A percentile compares a stretch with the other conserved stretches of the same genome.
Evolutionary conservation across 768 basidiomycete genomes (phyloP).

Genomic region (Sarcodon sp.): DNA sequence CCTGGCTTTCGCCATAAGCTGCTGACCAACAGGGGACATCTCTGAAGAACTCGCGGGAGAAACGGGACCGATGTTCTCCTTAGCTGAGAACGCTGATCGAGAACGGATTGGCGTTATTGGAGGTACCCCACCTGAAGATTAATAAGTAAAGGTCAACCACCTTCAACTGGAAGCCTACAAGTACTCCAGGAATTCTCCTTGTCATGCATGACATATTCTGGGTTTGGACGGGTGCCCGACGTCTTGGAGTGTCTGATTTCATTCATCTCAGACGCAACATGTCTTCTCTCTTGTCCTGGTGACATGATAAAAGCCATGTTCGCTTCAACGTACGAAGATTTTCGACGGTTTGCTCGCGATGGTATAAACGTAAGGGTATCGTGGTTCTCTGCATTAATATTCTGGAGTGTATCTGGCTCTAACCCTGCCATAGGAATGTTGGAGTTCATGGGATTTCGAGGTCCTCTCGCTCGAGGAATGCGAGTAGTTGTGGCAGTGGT

Average conservation of each 20-base stretch:
- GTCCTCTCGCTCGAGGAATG: not conserved
- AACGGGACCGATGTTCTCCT: slow-evolving; percentile 18
- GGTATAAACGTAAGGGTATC: slow-evolving; percentile 20
- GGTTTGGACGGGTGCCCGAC: not conserved
- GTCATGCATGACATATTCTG: not conserved
- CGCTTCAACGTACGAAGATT: slow-evolving; percentile 4
- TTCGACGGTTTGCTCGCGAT: slow-evolving; percentile 12
- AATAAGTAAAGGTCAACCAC: not conserved
- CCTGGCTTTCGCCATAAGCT: slow-evolving; percentile 57
- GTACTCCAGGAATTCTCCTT: not conserved
- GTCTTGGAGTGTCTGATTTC: not conserved
- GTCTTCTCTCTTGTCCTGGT: not conserved
- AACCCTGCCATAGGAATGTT: too few relatives aligned
- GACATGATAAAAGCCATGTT: not conserved
- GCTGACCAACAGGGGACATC: slow-evolving; percentile 51
- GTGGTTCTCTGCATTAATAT: not conserved
- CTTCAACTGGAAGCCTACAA: not conserved
- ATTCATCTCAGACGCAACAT: too few relatives aligned
- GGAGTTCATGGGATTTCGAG: not conserved
- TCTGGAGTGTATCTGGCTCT: too few relatives aligned
- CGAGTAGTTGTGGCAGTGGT: not conserved
- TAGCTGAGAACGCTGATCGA: slow-evolving; percentile 18
- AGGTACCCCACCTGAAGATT: slow-evolving; percentile 6
- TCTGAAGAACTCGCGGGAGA: slow-evolving; percentile 67
- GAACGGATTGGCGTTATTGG: slow-evolving; percentile 32